A percentile compares a stretch with the other conserved stretches of the same genome.
Evolutionary conservation across 2,329 filamentous ascomycete species (phyloP).

Genomic region (Knufia fluminis): DNA sequence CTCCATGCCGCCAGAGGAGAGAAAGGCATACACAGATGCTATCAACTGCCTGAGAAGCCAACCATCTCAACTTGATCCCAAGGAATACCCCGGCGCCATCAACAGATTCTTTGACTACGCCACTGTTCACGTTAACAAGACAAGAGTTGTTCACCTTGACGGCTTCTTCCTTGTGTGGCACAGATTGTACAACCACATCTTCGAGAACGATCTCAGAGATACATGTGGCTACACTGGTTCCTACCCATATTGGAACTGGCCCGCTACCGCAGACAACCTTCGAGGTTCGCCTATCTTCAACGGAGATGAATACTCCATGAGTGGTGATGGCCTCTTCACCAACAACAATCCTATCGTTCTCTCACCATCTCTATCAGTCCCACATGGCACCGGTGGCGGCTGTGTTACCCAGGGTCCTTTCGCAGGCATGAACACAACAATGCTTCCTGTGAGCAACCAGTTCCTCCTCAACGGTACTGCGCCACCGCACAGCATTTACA

Average conservation of each 20-base stretch:
- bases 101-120: constrained; percentile 34
- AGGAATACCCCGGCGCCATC: constrained; percentile 27
- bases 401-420: constrained; percentile 25
- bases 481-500: constrained; percentile 18
- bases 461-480: constrained; percentile 18
- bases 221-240: constrained; percentile 38
- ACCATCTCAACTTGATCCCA: constrained; percentile 27
- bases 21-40: constrained; percentile 30
- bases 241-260: constrained; percentile 37
- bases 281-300: constrained; percentile 28
- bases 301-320: constrained; percentile 31
- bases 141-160: constrained; percentile 28
- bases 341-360: constrained; percentile 16
- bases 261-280: constrained; percentile 27
- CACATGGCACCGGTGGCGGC: constrained; percentile 23
- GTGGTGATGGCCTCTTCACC: constrained; percentile 24
- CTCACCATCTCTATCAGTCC: constrained; percentile 15
- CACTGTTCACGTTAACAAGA: constrained; percentile 30
- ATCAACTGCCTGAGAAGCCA: constrained; percentile 31
- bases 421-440: constrained; percentile 17
- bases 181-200: constrained; percentile 35
- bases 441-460: constrained; percentile 17
- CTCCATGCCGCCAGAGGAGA: constrained; percentile 20
- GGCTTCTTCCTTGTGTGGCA: constrained; percentile 38
- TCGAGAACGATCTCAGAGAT: constrained; percentile 35